Base-by-base conservation (phyloP, 164 flowering plant genomes). In the Vitis riparia region DNA sequence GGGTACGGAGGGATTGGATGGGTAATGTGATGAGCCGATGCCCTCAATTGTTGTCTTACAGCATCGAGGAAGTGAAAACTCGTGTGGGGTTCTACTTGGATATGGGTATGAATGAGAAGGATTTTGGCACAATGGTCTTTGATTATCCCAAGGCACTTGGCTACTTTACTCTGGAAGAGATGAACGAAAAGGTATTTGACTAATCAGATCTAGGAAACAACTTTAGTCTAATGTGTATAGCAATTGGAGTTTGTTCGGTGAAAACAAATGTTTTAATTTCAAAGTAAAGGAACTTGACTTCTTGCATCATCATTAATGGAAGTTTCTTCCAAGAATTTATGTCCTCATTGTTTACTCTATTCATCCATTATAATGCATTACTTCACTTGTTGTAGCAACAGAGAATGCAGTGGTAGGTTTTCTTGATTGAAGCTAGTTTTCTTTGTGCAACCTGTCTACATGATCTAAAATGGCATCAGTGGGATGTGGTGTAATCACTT, bases 111-210 rank as follows among this genome's bases (percentile, higher is more conserved):
- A 76, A 81, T 73, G 80, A 80, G 73, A 84, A 80, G 64, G 98
- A 92, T 77, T 95, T 95, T 79, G 99, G 97, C 56, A 93, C 97
- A 6, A 92, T 95, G 98, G 90, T 92, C 53, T 91, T 82, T 71
- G 97, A 91, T 71, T 92, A 69, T 78, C 97, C 99, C 30, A 84
- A 84, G 76, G 86, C 81, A 23, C 86, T 95, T 70, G 99, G 99
- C 55, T 80, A 29, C 76, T 86, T 81, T 47, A 80, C 88, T 65
- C 53, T 95, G 55, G 89, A 91, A 74, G 98, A 90, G 72, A 95
- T 95, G 99, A 86, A 77, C 14, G 74, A 73, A 69, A 95, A 95
- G 99, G 99, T 95, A 82, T 62, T 49, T 59, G 14, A 58, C 30
- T 69, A 23, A 7, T 59, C 15, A 1, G 53, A 9, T 7, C 5